A percentile compares a stretch with the other conserved stretches of the same genome.
Conservation (phyloP, 306 rosid species). For the Begonia fuchsioides region DNA sequence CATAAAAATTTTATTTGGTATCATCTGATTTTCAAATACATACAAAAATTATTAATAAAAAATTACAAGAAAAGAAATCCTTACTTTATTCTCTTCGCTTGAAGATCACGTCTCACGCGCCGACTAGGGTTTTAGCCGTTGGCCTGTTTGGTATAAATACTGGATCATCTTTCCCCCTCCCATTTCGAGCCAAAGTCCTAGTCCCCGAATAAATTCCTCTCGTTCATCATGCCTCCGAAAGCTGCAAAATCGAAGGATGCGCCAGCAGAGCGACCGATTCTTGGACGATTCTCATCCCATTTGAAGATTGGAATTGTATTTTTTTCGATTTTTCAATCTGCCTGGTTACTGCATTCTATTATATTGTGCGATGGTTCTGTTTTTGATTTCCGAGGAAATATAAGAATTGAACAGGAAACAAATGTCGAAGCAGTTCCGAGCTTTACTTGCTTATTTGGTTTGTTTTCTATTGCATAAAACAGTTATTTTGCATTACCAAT, state of each 20-base stretch:
- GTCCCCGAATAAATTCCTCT: neutral
- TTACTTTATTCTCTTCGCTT: too few species aligned
- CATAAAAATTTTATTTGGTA: too few species aligned
- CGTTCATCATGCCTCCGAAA: constrained; percentile 61
- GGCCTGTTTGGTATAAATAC: constrained; percentile 2
- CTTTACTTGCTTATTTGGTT: neutral
- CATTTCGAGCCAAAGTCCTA: neutral
- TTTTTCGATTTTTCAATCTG: neutral
- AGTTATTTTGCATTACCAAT: neutral
- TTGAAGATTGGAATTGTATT: constrained; percentile 85
- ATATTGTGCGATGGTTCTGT: neutral
- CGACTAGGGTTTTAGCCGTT: constrained; percentile 4
- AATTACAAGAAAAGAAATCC: too few species aligned
- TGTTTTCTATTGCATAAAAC: neutral
- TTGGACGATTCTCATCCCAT: constrained; percentile 90
- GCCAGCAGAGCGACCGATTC: constrained; percentile 64
- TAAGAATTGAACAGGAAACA: neutral
- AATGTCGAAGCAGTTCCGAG: neutral
- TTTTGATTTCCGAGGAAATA: neutral
- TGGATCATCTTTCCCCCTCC: neutral
- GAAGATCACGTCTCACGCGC: neutral
- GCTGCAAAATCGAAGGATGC: constrained; percentile 75
- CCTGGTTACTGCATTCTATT: neutral
- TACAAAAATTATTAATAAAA: too few species aligned
- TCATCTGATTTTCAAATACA: too few species aligned